A percentile compares a stretch with the other conserved stretches of the same genome.
These are phyloP conservation scores for Cylindrodendrum hubeiense DNA, from an alignment of 2,329 filamentous ascomycete genomes.

Conservation along the genomic window DNA sequence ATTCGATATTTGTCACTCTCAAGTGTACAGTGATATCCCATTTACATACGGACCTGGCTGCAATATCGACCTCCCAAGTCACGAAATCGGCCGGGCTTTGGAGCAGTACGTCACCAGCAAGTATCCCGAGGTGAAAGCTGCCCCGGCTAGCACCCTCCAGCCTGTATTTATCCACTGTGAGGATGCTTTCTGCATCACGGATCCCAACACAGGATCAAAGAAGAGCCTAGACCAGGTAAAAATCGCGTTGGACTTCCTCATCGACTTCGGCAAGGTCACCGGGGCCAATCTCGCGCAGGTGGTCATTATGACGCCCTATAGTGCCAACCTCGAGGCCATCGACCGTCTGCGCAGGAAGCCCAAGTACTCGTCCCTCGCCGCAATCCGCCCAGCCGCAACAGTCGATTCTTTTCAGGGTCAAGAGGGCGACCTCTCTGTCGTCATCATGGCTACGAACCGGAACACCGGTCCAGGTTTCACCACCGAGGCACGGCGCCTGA, in stretches of 20 bases:
- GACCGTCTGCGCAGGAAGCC: conserved; percentile 11
- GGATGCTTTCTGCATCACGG: background rate
- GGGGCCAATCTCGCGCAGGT: conserved; percentile 13
- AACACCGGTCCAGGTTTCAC: background rate
- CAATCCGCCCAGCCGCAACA: conserved; percentile 22
- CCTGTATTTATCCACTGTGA: conserved; percentile 13
- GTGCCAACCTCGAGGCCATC: conserved; percentile 27
- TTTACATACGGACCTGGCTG: too few species aligned
- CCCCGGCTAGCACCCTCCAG: background rate
- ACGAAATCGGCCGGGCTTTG: background rate
- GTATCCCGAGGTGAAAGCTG: background rate
- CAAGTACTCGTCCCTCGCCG: conserved; percentile 18
- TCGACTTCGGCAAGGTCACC: conserved; percentile 20
- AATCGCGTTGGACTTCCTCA: conserved; percentile 31
- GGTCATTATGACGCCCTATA: conserved; percentile 32
- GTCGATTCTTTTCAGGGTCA: conserved; percentile 41
- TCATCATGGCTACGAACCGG: conserved; percentile 21
- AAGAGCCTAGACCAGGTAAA: conserved; percentile 24
- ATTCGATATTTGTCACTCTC: too few species aligned
- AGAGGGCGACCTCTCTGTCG: conserved; percentile 36
- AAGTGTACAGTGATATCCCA: too few species aligned
- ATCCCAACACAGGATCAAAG: background rate
- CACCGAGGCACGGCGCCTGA: background rate
- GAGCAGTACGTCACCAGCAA: background rate
- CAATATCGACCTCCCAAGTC: too few species aligned